phyloP scores from a whole-genome alignment of 768 basidiomycete genomes.

The Cyclocybe aegerita region DNA sequence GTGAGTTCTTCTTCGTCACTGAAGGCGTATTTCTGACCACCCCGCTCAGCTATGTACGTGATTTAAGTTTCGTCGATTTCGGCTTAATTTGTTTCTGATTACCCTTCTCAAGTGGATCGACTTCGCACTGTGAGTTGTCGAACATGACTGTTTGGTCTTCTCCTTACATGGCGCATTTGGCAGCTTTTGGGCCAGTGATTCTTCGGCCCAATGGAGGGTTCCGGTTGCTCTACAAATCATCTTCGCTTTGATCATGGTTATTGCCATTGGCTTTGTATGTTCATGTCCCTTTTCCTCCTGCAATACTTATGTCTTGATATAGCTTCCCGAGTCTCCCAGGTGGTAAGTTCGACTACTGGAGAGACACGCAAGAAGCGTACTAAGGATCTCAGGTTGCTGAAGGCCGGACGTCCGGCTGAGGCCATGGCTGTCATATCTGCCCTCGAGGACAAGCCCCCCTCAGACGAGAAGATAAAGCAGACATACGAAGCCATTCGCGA shows the following conservation, averaged over 20 bases:
- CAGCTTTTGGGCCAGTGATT: conserved; percentile 50
- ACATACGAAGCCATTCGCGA: conserved; percentile 57
- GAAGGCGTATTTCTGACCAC: neutral
- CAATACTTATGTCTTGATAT: neutral
- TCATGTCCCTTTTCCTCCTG: neutral
- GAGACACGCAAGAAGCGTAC: neutral
- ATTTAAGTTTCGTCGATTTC: neutral
- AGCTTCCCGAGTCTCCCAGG: conserved; percentile 62
- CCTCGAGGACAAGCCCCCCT: conserved; percentile 50
- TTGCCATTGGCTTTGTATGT: conserved; percentile 48
- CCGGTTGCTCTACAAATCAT: conserved; percentile 61
- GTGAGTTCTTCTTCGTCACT: conserved; percentile 32
- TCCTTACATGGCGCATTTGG: neutral
- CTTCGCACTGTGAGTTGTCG: conserved; percentile 49
- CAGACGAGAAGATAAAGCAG: conserved; percentile 44
- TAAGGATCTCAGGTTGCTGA: conserved; percentile 44
- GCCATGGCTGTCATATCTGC: conserved; percentile 64
- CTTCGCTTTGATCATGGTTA: conserved; percentile 53
- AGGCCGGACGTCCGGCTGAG: conserved; percentile 52
- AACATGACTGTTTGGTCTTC: neutral
- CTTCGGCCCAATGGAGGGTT: conserved; percentile 61
- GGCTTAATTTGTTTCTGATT: neutral
- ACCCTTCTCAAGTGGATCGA: conserved; percentile 52
- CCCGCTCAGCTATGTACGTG: conserved; percentile 15
- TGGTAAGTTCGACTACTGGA: conserved; percentile 32